phyloP scores from a whole-genome alignment of 306 rosid genomes.

The Vigna hirtella region DNA sequence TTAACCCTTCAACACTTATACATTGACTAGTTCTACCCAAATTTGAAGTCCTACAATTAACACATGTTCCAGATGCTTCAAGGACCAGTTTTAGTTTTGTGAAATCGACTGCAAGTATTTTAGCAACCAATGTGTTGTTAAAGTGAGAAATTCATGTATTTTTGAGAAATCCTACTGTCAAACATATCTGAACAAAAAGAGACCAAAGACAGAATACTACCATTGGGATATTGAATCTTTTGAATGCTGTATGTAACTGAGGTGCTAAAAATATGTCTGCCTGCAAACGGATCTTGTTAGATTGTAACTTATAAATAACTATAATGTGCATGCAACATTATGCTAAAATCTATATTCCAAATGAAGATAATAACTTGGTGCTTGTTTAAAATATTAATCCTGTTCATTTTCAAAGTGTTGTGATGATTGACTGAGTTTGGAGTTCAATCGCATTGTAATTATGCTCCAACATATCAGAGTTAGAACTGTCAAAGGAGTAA shows the following conservation, averaged over 20 bases:
- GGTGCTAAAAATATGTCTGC: constrained; percentile 92
- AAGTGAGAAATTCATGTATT: constrained; percentile 13
- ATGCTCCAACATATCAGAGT: constrained; percentile 26
- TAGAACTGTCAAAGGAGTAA: no score
- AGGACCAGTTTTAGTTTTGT: not conserved
- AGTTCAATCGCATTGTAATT: constrained; percentile 16
- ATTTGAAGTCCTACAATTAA: constrained; percentile 12
- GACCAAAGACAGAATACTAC: constrained; percentile 52
- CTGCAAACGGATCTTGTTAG: constrained; percentile 62
- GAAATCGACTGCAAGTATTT: constrained; percentile 2
- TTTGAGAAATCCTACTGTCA: constrained; percentile 7
- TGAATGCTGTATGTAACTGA: constrained; percentile 58
- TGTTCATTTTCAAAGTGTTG: constrained; percentile 18
- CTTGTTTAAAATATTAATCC: constrained; percentile 19
- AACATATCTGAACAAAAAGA: constrained; percentile 5
- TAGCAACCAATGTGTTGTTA: not conserved
- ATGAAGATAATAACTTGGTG: constrained; percentile 21
- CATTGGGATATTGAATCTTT: constrained; percentile 63
- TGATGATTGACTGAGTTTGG: constrained; percentile 29
- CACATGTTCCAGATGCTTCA: not conserved
- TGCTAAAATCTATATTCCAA: constrained; percentile 24
- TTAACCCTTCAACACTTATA: no score
- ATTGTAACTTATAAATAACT: constrained; percentile 14
- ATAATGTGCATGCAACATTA: constrained; percentile 21
- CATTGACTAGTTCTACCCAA: constrained; percentile 1